Evolutionary conservation across 805 yeast genomes (phyloP).

Genomic region (Barnettozyma populi): DNA sequence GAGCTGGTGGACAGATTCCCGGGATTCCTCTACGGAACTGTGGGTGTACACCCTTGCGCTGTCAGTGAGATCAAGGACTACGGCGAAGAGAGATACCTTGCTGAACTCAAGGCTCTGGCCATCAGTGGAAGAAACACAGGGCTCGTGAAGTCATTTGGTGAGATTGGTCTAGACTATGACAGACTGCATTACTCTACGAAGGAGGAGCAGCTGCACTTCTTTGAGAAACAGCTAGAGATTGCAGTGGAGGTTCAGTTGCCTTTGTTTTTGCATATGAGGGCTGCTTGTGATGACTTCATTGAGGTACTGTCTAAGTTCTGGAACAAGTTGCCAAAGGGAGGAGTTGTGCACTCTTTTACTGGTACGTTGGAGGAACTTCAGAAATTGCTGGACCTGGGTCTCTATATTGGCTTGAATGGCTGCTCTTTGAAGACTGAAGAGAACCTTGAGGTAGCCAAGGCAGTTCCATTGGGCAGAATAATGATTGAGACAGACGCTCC

Average conservation of each 20-base stretch:
- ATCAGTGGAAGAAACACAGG: constrained; percentile 42
- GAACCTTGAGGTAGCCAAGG: constrained; percentile 57
- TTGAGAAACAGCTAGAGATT: constrained; percentile 67
- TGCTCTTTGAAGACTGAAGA: constrained; percentile 82
- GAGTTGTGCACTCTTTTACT: constrained; percentile 95
- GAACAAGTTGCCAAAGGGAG: constrained; percentile 31
- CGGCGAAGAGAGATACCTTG: constrained; percentile 37
- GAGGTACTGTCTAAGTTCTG: constrained; percentile 54
- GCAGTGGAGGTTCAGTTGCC: constrained; percentile 61
- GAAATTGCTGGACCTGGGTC: constrained; percentile 49
- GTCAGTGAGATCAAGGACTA: constrained; percentile 45
- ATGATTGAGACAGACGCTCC: constrained; percentile 96
- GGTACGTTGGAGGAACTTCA: constrained; percentile 66
- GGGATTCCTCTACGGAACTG: constrained; percentile 53
- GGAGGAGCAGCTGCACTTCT: constrained; percentile 61
- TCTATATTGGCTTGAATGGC: constrained; percentile 84
- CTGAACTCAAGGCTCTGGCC: constrained; percentile 44
- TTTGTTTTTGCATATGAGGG: constrained; percentile 85
- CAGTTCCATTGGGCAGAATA: constrained; percentile 65
- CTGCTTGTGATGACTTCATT: constrained; percentile 75
- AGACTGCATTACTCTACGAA: constrained; percentile 70
- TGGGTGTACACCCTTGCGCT: constrained; percentile 94
- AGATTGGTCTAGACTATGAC: constrained; percentile 93
- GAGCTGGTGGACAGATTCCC: constrained; percentile 39
- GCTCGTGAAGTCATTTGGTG: constrained; percentile 81